phyloP scores from a whole-genome alignment of 148 eudicot species.

The Rheum nobile region DNA sequence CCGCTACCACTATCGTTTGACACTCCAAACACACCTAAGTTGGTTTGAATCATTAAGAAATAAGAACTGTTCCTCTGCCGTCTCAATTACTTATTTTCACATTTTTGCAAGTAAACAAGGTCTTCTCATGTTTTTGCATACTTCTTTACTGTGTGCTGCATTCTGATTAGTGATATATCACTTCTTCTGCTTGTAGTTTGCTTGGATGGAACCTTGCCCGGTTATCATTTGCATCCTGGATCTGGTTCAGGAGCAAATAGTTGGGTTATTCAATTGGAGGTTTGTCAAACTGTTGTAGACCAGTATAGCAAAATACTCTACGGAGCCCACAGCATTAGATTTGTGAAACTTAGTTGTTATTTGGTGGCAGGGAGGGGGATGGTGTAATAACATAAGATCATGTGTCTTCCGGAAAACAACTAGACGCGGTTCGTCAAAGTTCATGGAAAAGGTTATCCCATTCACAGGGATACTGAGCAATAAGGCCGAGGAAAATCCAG shows the following conservation, averaged over 20 bases:
- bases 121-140: background rate
- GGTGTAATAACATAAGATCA: constrained; percentile 70
- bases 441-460: constrained; percentile 67
- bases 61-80: background rate
- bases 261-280: constrained; percentile 97
- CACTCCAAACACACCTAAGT: background rate
- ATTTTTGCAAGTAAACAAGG: no score
- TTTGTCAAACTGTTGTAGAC: constrained; percentile 18
- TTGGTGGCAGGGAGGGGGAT: constrained; percentile 86
- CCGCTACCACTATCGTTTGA: background rate
- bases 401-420: constrained; percentile 88
- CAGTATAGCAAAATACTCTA: background rate
- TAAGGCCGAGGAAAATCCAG: constrained; percentile 83
- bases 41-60: background rate
- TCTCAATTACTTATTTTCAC: no score
- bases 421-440: constrained; percentile 71
- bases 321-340: background rate
- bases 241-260: constrained; percentile 80
- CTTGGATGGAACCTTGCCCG: constrained; percentile 94
- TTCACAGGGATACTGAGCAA: constrained; percentile 89
- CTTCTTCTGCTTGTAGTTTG: constrained; percentile 44
- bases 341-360: background rate
- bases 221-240: constrained; percentile 80
- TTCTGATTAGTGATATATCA: background rate
- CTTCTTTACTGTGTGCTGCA: background rate